Evolutionary conservation across 176 grass and related monocot genomes (phyloP).

Genomic region (Elymus sibiricus): DNA sequence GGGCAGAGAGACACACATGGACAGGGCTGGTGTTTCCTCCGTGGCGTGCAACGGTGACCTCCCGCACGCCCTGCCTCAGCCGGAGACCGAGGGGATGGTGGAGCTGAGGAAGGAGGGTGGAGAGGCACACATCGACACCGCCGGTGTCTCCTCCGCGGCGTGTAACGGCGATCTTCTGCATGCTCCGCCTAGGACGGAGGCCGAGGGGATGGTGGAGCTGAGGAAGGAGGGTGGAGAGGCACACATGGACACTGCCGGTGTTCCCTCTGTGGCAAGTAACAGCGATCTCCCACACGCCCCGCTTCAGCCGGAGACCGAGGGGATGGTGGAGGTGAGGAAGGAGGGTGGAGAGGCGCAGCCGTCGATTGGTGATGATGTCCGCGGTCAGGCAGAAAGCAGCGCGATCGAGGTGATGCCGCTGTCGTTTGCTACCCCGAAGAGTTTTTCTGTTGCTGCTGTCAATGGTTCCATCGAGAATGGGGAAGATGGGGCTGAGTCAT

Average conservation of each 20-base stretch:
- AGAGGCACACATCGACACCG: not conserved
- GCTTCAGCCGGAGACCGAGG: not conserved
- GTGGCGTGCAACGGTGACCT: not conserved
- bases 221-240: not conserved
- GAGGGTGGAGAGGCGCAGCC: not conserved
- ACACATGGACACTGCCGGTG: not conserved
- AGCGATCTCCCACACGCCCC: not conserved
- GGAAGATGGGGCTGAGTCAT: not conserved
- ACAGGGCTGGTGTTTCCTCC: not conserved
- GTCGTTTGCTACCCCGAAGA: not conserved
- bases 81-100: not conserved
- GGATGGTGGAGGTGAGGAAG: not conserved
- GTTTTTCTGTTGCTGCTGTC: not conserved
- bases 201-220: not conserved
- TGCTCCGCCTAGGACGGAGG: not conserved
- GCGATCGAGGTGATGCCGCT: not conserved
- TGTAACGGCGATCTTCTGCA: not conserved
- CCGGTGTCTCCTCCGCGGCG: not conserved
- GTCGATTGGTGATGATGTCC: not conserved
- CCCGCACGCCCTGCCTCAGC: not conserved
- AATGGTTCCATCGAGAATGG: not conserved
- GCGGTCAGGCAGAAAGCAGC: not conserved
- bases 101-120: not conserved
- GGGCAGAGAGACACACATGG: not conserved
- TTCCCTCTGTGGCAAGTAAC: not conserved